Conservation (phyloP, 2,329 filamentous ascomycete genomes). For the Fusarium sp. region DNA sequence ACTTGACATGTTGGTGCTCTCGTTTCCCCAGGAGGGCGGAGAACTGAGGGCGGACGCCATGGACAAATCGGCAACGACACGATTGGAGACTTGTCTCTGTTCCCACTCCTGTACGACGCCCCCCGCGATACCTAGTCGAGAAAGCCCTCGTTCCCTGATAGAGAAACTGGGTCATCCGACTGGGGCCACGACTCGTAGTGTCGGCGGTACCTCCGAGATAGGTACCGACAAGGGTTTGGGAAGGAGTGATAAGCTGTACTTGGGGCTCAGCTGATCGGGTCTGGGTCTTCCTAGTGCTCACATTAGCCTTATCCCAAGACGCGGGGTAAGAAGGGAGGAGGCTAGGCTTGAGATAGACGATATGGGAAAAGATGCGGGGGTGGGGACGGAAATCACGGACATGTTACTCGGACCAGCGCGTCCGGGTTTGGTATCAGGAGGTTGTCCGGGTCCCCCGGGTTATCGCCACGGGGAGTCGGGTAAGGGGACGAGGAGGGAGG, state of each 20-base stretch:
- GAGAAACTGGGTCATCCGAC: neutral
- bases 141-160: neutral
- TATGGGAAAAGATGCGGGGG: constrained; percentile 1
- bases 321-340: constrained; percentile 3
- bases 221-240: neutral
- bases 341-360: neutral
- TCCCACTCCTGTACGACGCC: neutral
- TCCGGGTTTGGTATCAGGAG: neutral
- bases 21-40: neutral
- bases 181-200: neutral
- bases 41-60: neutral
- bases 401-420: neutral
- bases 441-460: neutral
- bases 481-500: neutral
- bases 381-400: constrained; percentile 8
- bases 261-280: neutral
- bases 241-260: constrained; percentile 1
- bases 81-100: neutral
- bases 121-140: neutral
- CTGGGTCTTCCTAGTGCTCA: neutral
- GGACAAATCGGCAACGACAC: neutral
- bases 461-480: neutral
- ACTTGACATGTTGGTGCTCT: neutral
- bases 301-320: constrained; percentile 2
- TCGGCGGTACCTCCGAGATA: neutral